Percentiles rank a stretch among this genome's conserved stretches.
phyloP scores from a whole-genome alignment of 352 stramenopile species.

The Phytopythium sindhum region DNA sequence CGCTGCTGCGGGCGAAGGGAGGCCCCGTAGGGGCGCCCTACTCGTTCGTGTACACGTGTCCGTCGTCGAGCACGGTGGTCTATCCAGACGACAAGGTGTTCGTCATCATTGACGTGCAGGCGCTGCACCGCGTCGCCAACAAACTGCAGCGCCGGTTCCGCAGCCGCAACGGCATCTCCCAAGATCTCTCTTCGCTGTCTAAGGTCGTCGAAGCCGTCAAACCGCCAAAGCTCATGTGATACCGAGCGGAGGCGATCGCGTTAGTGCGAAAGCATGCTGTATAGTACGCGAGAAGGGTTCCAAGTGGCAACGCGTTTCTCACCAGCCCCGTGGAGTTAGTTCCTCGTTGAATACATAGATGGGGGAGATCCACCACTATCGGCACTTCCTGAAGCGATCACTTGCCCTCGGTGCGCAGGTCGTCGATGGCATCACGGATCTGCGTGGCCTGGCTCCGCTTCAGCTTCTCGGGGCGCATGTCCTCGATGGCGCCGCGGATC shows the following conservation, averaged over 20 bases:
- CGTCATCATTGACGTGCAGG: conserved; percentile 70
- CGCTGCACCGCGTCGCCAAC: conserved; percentile 67
- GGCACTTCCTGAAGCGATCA: conserved; percentile 8
- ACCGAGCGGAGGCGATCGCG: not conserved
- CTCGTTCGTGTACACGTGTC: conserved; percentile 82
- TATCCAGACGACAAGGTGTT: conserved; percentile 79
- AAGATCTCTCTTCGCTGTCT: conserved; percentile 9
- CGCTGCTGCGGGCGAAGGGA: conserved; percentile 56
- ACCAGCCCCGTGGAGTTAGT: not conserved
- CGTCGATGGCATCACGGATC: conserved; percentile 71
- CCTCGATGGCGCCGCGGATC: conserved; percentile 71
- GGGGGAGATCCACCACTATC: not conserved
- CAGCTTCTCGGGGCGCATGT: conserved; percentile 59
- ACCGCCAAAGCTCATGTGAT: conserved; percentile 4
- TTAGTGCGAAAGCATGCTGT: not conserved
- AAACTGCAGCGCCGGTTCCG: conserved; percentile 78
- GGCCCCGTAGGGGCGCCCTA: conserved; percentile 47
- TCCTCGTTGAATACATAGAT: not conserved
- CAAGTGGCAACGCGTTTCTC: not conserved
- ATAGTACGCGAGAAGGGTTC: not conserved
- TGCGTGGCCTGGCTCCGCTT: conserved; percentile 66
- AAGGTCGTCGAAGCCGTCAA: conserved; percentile 8
- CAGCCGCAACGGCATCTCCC: conserved; percentile 12
- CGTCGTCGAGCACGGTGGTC: conserved; percentile 52
- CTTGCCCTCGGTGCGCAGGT: conserved; percentile 71